phyloP scores from a whole-genome alignment of 441 rosid genomes.

The Aquilaria agallochum region DNA sequence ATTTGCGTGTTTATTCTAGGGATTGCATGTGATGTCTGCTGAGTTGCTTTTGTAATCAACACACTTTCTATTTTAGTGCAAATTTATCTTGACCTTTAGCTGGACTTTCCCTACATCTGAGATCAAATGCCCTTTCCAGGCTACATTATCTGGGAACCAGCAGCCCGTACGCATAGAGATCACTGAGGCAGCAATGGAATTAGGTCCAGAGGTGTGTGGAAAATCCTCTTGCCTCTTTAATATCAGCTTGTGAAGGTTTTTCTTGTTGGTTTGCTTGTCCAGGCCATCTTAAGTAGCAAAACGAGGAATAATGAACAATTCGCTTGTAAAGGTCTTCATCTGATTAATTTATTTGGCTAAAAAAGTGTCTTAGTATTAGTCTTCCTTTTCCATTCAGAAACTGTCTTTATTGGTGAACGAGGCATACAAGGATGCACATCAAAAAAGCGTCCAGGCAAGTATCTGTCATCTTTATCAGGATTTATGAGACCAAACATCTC shows the following conservation, averaged over 20 bases:
- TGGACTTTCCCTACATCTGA: background rate
- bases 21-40: too few species aligned
- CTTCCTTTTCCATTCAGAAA: slow-evolving; percentile 43
- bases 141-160: slow-evolving; percentile 83
- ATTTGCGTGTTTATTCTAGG: too few species aligned
- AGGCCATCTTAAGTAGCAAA: too few species aligned
- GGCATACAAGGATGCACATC: slow-evolving; percentile 95
- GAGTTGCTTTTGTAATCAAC: too few species aligned
- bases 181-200: slow-evolving; percentile 95
- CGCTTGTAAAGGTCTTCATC: too few species aligned
- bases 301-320: too few species aligned
- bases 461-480: background rate
- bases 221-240: too few species aligned
- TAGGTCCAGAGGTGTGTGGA: slow-evolving; percentile 73
- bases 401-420: slow-evolving; percentile 72
- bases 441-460: slow-evolving; percentile 81
- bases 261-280: too few species aligned
- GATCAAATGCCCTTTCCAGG: slow-evolving; percentile 30
- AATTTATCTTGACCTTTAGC: too few species aligned
- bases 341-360: too few species aligned
- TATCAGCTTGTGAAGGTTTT: too few species aligned
- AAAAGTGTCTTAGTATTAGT: too few species aligned
- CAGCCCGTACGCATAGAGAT: slow-evolving; percentile 89
- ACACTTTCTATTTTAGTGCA: background rate
- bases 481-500: background rate